Conservation (phyloP, 1,139 yeast genomes). For the Hyphopichia fennica region DNA sequence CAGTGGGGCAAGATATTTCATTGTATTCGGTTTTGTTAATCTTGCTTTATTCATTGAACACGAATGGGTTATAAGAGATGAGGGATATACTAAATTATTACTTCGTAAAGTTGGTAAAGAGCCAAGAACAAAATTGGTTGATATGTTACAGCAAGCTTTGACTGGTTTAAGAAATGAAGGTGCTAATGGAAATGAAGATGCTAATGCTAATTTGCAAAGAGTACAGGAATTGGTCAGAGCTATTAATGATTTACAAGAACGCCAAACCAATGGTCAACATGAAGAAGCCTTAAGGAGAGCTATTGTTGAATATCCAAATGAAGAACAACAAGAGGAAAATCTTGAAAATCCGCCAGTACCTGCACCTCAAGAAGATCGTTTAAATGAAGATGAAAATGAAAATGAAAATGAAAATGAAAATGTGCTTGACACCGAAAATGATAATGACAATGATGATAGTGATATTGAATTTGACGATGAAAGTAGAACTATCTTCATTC, state of each 20-base stretch:
- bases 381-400: background rate
- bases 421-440: slow-evolving; percentile 2
- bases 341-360: background rate
- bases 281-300: slow-evolving; percentile 23
- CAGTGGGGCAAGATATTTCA: slow-evolving; percentile 40
- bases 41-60: slow-evolving; percentile 57
- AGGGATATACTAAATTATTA: slow-evolving; percentile 60
- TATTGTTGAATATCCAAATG: slow-evolving; percentile 5
- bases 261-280: slow-evolving; percentile 11
- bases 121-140: slow-evolving; percentile 43
- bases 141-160: slow-evolving; percentile 34
- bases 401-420: background rate
- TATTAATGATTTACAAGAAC: slow-evolving; percentile 29
- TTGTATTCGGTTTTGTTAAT: slow-evolving; percentile 40
- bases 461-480: background rate
- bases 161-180: slow-evolving; percentile 28
- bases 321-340: background rate
- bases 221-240: slow-evolving; percentile 33
- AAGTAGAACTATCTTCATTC: background rate
- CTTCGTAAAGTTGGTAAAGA: slow-evolving; percentile 59
- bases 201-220: slow-evolving; percentile 22
- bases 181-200: slow-evolving; percentile 21
- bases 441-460: slow-evolving; percentile 6
- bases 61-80: slow-evolving; percentile 73
- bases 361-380: background rate